Conservation (phyloP, 352 stramenopile genomes). For the Globisporangium nodosum region DNA sequence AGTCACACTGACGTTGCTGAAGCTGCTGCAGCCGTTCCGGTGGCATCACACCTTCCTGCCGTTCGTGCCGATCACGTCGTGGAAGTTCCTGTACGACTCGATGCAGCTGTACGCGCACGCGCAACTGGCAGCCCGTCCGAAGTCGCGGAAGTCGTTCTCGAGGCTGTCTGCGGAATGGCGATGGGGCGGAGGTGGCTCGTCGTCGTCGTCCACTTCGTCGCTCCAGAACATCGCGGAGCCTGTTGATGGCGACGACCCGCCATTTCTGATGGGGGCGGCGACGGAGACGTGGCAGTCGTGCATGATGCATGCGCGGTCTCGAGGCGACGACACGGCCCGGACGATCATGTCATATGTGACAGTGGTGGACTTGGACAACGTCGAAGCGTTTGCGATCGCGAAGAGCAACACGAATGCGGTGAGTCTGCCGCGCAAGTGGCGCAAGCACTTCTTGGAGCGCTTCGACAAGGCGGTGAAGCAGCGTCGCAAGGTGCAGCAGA, state of each 20-base stretch:
- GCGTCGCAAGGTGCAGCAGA: conserved; percentile 54
- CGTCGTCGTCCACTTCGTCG: conserved; percentile 3
- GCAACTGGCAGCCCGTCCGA: conserved; percentile 44
- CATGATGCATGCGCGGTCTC: conserved; percentile 37
- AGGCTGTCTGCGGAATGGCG: conserved; percentile 58
- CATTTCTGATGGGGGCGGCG: conserved; percentile 62
- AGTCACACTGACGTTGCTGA: conserved; percentile 60
- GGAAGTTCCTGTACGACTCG: conserved; percentile 62
- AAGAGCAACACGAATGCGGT: conserved; percentile 56
- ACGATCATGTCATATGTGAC: conserved; percentile 54
- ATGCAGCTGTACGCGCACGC: conserved; percentile 47
- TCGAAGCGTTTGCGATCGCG: conserved; percentile 40
- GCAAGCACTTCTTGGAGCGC: conserved; percentile 65
- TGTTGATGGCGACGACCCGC: conserved; percentile 30
- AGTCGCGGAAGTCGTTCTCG: conserved; percentile 52
- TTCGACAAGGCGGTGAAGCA: conserved; percentile 68
- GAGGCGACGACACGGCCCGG: conserved; percentile 40
- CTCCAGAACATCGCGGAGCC: background rate
- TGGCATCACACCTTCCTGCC: conserved; percentile 80
- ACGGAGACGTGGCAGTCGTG: conserved; percentile 67
- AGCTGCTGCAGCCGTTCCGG: conserved; percentile 69
- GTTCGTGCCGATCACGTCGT: conserved; percentile 69
- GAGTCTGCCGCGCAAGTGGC: conserved; percentile 64
- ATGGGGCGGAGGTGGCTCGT: conserved; percentile 32
- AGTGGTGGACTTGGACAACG: conserved; percentile 59